These are phyloP conservation scores for Knoxia roxburghii DNA, from an alignment of 257 asterid genomes.

Conservation along the genomic window DNA sequence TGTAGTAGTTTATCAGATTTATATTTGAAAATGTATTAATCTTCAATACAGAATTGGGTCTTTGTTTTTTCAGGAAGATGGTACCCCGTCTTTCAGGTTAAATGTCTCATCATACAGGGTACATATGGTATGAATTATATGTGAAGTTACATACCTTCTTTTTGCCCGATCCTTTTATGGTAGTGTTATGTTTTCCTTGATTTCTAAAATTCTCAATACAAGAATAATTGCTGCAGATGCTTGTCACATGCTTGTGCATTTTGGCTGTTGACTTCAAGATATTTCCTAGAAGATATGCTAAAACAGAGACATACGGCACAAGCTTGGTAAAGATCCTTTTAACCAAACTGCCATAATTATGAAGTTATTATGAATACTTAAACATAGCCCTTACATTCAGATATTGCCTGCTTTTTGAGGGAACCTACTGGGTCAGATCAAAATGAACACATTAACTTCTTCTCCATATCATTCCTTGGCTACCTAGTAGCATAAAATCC, in stretches of 20 bases:
- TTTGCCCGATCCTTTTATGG: constrained; percentile 6
- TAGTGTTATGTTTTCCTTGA: constrained; percentile 16
- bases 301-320: constrained; percentile 93
- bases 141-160: neutral
- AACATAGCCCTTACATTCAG: neutral
- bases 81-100: constrained; percentile 37
- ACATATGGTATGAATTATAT: constrained; percentile 46
- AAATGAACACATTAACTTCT: neutral
- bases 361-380: neutral
- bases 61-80: constrained; percentile 50
- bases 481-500: neutral
- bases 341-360: neutral
- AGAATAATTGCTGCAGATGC: constrained; percentile 59
- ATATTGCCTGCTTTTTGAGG: too few species aligned
- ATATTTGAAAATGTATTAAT: constrained; percentile 30
- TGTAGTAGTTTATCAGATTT: constrained; percentile 8
- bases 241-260: constrained; percentile 66
- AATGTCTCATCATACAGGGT: constrained; percentile 76
- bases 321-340: constrained; percentile 58
- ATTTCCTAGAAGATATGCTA: constrained; percentile 92
- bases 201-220: constrained; percentile 14
- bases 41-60: constrained; percentile 57
- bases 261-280: constrained; percentile 95
- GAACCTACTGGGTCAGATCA: neutral
- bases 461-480: neutral